Base-by-base conservation (phyloP, 257 asterid genomes). In the Nicotiana tomentosiformis region DNA sequence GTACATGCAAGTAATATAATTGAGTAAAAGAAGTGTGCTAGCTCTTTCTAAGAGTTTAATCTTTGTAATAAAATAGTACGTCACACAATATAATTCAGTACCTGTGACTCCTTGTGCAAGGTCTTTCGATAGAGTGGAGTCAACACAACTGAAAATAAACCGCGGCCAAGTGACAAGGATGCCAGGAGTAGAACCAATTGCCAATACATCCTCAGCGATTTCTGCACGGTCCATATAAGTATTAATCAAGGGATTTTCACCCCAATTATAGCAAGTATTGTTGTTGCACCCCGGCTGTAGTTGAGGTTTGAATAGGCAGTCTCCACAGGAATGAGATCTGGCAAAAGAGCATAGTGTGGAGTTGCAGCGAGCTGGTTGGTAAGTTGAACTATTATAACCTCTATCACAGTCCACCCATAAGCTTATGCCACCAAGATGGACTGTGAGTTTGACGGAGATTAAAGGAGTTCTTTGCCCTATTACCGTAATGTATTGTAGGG, bases 321-420 rank as follows among this genome's bases (percentile, higher is more conserved):
- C 43, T 37, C 70, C 81, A 57, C 84, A 82, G 3, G 8, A 29
- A 18, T 37, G 14, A n/a, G 84, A 53, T 0, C 33, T 82, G 62
- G 80, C 17, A 39, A 69, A 30, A 2, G 64, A 9, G 12, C 84
- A 82, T 33, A 6, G 17, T 29, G 30, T 26, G 4, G 84, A 30
- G 1, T 69, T 55, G 20, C 84, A 82, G 1, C 8, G 18, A 3
- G 35, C 80, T 49, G 35, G 57, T 60, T 82, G 14, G 7, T 66
- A 70, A 35, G 84, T 68, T 11, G 84, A 53, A 30, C 57, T 51
- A 56, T 60, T 82, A 5, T 56, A 72, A 33, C 26, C 8, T 0
- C 0, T 56, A 4, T 58, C 57, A 43, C 81, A 82, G 39, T 82
- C 64, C 20, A 82, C 66, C 84, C 81, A 82, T 69, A 82, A n/a